These are phyloP conservation scores for Ascomycota sp. DNA, from an alignment of 2,329 filamentous ascomycete species.

Conservation along the genomic window DNA sequence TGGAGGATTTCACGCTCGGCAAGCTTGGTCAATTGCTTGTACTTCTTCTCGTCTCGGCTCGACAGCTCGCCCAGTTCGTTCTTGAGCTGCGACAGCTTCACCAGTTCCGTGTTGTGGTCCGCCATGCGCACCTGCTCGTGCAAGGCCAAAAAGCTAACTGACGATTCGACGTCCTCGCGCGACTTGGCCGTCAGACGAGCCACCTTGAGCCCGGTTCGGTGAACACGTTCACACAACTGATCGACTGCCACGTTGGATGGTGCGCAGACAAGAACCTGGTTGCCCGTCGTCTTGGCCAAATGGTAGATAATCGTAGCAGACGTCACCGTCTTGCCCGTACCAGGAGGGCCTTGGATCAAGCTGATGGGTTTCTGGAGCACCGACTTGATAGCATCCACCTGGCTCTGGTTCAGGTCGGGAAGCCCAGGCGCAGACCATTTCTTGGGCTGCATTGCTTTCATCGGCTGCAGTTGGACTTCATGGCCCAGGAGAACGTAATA, in stretches of 20 bases:
- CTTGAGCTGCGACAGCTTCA: conserved; percentile 86
- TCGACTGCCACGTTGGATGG: conserved; percentile 97
- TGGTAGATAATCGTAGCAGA: conserved; percentile 98
- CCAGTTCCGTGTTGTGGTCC: conserved; percentile 82
- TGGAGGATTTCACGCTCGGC: conserved; percentile 88
- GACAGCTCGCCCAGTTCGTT: conserved; percentile 77
- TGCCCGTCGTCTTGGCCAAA: conserved; percentile 81
- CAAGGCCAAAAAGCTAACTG: conserved; percentile 82
- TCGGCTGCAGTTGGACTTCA: conserved; percentile 80
- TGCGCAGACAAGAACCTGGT: conserved; percentile 87
- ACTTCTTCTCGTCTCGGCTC: conserved; percentile 94
- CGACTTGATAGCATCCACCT: conserved; percentile 89
- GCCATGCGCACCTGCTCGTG: conserved; percentile 97
- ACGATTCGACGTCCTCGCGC: conserved; percentile 95
- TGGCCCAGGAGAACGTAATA: conserved; percentile 93
- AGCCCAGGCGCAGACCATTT: conserved; percentile 92
- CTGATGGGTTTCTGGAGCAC: conserved; percentile 86
- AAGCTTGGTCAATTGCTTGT: conserved; percentile 82
- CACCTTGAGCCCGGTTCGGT: conserved; percentile 84
- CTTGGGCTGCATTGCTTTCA: conserved; percentile 89
- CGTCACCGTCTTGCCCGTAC: conserved; percentile 95
- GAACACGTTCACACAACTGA: conserved; percentile 91
- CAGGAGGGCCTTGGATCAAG: conserved; percentile 88
- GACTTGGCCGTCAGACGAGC: conserved; percentile 98
- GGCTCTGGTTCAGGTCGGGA: conserved; percentile 85